Conservation (phyloP, 1,139 yeast genomes). For the Starmera stellimalicola region DNA sequence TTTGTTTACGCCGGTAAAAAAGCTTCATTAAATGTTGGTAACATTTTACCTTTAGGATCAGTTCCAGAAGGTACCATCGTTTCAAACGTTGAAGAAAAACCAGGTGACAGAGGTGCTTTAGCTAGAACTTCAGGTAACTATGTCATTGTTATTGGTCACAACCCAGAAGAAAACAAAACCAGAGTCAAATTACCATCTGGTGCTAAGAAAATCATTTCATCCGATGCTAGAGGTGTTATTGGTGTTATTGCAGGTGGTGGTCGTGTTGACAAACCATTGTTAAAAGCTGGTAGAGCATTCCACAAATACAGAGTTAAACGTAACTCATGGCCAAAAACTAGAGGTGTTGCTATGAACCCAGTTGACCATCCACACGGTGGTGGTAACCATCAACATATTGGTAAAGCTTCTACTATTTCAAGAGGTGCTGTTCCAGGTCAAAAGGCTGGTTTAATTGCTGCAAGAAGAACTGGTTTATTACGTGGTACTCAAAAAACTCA, state of each 20-base stretch:
- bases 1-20: slow-evolving; percentile 98
- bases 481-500: slow-evolving; percentile 99
- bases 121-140: slow-evolving; percentile 99
- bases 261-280: slow-evolving; percentile 98
- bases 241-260: slow-evolving; percentile 99
- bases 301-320: slow-evolving; percentile 98
- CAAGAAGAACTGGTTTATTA: slow-evolving; percentile 99
- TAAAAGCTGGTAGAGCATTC: slow-evolving; percentile 99
- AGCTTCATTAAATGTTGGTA: slow-evolving; percentile 96
- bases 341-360: slow-evolving; percentile 99
- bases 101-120: slow-evolving; percentile 99
- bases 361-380: slow-evolving; percentile 99
- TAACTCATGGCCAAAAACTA: slow-evolving; percentile 99
- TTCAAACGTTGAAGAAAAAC: slow-evolving; percentile 97
- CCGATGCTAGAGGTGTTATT: slow-evolving; percentile 98
- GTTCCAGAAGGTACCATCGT: slow-evolving; percentile 99
- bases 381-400: slow-evolving; percentile 99
- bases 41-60: slow-evolving; percentile 92
- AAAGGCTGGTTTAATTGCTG: slow-evolving; percentile 99
- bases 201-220: slow-evolving; percentile 92
- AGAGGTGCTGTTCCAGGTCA: slow-evolving; percentile 99
- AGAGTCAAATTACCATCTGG: slow-evolving; percentile 99
- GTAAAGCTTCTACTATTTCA: slow-evolving; percentile 99
- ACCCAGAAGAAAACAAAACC: slow-evolving; percentile 98
- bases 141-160: slow-evolving; percentile 98